phyloP scores from a whole-genome alignment of 805 yeast genomes.

The Wickerhamomyces tratensis region DNA sequence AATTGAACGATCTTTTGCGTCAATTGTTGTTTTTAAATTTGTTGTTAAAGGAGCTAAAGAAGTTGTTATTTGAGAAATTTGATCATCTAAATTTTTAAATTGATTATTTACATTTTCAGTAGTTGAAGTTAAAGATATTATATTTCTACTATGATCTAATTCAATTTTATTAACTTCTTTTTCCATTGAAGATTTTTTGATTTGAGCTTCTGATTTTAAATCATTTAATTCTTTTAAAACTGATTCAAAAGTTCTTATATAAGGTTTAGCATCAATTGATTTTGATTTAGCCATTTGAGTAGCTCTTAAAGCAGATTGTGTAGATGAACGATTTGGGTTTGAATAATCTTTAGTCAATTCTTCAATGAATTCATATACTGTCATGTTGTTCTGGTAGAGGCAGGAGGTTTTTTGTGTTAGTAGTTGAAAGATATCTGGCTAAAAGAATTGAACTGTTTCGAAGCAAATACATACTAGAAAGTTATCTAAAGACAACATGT shows the following conservation, averaged over 20 bases:
- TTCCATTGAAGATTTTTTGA: constrained; percentile 41
- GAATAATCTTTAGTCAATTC: constrained; percentile 64
- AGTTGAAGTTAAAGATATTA: constrained; percentile 41
- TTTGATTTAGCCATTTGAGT: constrained; percentile 19
- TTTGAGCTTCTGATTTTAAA: constrained; percentile 45
- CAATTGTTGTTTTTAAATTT: constrained; percentile 54
- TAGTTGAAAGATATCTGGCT: too few relatives aligned
- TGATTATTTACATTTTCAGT: constrained; percentile 35
- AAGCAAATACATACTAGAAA: constrained; percentile 30
- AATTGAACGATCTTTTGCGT: constrained; percentile 62
- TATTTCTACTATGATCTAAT: constrained; percentile 56
- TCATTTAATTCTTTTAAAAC: constrained; percentile 63
- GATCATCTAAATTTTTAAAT: constrained; percentile 40
- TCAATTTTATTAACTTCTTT: constrained; percentile 52
- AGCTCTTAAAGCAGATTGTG: too few relatives aligned
- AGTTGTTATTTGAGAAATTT: constrained; percentile 46
- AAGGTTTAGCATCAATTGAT: constrained; percentile 80
- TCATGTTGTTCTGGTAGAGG: constrained; percentile 36
- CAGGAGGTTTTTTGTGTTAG: background rate
- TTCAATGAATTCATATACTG: constrained; percentile 75
- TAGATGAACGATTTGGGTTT: too few relatives aligned
- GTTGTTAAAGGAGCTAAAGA: constrained; percentile 65
- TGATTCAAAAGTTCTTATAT: constrained; percentile 85
- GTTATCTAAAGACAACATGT: constrained; percentile 47
- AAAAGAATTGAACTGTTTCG: too few relatives aligned